A percentile compares a stretch with the other conserved stretches of the same genome.
phyloP scores from a whole-genome alignment of 208 protist species.

The Zelonia costaricensis region DNA sequence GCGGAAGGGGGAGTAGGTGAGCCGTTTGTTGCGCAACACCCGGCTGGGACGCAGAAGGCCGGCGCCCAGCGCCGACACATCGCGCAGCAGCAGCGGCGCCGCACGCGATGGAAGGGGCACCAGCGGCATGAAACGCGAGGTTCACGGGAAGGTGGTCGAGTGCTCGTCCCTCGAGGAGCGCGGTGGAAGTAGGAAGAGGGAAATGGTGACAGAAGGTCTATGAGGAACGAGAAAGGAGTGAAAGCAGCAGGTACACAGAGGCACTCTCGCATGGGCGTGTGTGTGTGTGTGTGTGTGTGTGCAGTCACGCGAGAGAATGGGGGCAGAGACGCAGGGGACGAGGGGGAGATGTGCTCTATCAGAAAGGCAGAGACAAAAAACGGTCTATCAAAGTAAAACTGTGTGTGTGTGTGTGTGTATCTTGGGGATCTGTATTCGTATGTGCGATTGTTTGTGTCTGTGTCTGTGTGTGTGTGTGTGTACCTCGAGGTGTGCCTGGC shows the following conservation, averaged over 20 bases:
- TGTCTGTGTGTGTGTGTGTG: neutral
- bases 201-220: neutral
- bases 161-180: neutral
- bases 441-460: neutral
- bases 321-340: too few species aligned
- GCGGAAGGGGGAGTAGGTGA: constrained; percentile 22
- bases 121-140: too few species aligned
- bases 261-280: too few species aligned
- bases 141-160: too few species aligned
- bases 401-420: neutral
- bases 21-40: constrained; percentile 24
- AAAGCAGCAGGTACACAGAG: too few species aligned
- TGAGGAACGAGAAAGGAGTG: too few species aligned
- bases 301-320: too few species aligned
- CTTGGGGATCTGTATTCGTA: neutral
- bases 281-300: too few species aligned
- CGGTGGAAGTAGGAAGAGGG: neutral
- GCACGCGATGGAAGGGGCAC: neutral
- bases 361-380: too few species aligned
- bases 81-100: neutral
- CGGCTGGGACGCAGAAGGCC: constrained; percentile 27
- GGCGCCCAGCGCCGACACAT: neutral
- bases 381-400: too few species aligned
- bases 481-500: neutral
- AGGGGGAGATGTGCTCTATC: too few species aligned